These are phyloP conservation scores for Paecilomyces niveus DNA, from an alignment of 2,329 filamentous ascomycete genomes.

Conservation along the genomic window DNA sequence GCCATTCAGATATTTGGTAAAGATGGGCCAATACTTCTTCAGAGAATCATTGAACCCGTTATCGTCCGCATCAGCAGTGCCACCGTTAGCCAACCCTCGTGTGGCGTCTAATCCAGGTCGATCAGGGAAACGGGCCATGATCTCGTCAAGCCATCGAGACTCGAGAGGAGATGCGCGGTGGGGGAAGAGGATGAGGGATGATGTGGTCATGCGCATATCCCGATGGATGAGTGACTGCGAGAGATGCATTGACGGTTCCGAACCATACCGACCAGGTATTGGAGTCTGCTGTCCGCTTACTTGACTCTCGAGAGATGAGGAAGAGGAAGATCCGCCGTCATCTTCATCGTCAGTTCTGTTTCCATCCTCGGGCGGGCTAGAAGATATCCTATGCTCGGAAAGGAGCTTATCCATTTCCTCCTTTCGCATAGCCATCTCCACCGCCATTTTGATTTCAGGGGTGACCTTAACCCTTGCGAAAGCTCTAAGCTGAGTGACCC, in stretches of 20 bases:
- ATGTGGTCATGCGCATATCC: slow-evolving; percentile 32
- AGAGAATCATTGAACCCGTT: slow-evolving; percentile 30
- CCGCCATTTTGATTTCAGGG: slow-evolving; percentile 73
- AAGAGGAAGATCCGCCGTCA: slow-evolving; percentile 25
- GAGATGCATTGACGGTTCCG: slow-evolving; percentile 18
- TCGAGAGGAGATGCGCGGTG: slow-evolving; percentile 72
- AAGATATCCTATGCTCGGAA: slow-evolving; percentile 20
- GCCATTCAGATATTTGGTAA: slow-evolving; percentile 85
- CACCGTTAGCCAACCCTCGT: slow-evolving; percentile 5
- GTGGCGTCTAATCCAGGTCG: slow-evolving; percentile 6
- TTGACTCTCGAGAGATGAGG: slow-evolving; percentile 31
- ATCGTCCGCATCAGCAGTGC: slow-evolving; percentile 14
- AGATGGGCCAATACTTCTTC: slow-evolving; percentile 61
- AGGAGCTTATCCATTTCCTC: slow-evolving; percentile 49
- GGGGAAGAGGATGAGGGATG: slow-evolving; percentile 68
- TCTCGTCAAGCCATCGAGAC: slow-evolving; percentile 57
- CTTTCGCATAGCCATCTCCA: slow-evolving; percentile 62
- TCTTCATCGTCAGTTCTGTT: slow-evolving; percentile 7
- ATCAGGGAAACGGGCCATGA: slow-evolving; percentile 33
- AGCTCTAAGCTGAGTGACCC: slow-evolving; percentile 88
- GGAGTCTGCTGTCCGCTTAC: slow-evolving; percentile 31
- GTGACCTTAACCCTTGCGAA: slow-evolving; percentile 84
- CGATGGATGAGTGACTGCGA: slow-evolving; percentile 28
- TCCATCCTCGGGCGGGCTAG: slow-evolving; percentile 13
- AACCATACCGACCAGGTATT: slow-evolving; percentile 21